Base-by-base conservation (phyloP, 1,284 basidiomycete genomes). In the Leccinum insolens region DNA sequence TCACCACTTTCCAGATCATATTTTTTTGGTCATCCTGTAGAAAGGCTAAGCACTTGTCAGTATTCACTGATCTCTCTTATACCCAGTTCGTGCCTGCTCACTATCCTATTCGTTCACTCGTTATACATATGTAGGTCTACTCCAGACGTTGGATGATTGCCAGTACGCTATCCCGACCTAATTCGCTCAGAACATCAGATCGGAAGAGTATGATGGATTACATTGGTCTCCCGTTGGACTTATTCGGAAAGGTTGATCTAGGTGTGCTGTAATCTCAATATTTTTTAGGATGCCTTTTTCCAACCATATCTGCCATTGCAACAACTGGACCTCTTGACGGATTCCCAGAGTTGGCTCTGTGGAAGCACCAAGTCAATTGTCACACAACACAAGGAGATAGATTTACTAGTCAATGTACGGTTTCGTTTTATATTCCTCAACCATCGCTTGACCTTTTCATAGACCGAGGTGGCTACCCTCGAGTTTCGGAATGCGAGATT, bases 251-350 rank as follows among this genome's bases (percentile, higher is more conserved):
- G 83, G 91, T 90, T 60, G 69, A 14, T 65, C 37, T 39, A 68
- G 63, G 44, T 55, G 63, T 6, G 4, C 22, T 46, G 59, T 63
- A n/a, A 3, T 15, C 57, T 64, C 39, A 72, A 66, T 63, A 3
- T 61, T 60, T 20, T 68, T 44, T 70, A 93, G 89, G 94, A 95
- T 71, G 87, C 95, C 2, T 96, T 99, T 82, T 99, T 99, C 82
- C 97, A 99, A 80, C 98, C 97, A 2, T 99, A 99, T 80, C 84
- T 99, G 25, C 97, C 97, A 0, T 80, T 99, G 8, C 97, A 99
- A 79, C 96, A 99, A 79, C 85, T 98, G 17, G 97, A 99, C 72
- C 88, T 96, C 81, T 82, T 98, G 55, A 90, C 88, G 73, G 88
- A 91, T 37, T 91, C 93, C 4, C 84, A 86, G 59, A 90, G 91